phyloP scores from a whole-genome alignment of 495 filamentous ascomycete species.

The Margaritispora aquatica region DNA sequence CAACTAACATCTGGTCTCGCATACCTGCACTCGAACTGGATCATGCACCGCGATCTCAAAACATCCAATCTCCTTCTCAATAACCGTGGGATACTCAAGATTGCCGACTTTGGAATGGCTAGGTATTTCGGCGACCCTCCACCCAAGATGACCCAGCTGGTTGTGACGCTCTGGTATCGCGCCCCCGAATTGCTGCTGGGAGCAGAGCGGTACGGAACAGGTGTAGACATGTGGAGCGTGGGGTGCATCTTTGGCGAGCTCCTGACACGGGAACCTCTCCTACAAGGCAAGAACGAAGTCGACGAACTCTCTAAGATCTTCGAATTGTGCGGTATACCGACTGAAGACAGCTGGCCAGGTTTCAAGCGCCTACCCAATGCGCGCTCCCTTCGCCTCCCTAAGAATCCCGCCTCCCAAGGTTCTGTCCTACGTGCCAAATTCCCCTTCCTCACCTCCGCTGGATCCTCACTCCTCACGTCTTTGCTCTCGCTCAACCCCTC shows the following conservation, averaged over 20 bases:
- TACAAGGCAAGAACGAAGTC: slow-evolving; percentile 93
- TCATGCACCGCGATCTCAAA: slow-evolving; percentile 95
- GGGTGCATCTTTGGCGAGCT: slow-evolving; percentile 97
- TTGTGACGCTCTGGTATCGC: slow-evolving; percentile 97
- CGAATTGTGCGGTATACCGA: slow-evolving; percentile 83
- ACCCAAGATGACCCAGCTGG: slow-evolving; percentile 81
- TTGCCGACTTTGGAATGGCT: slow-evolving; percentile 98
- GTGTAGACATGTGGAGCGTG: slow-evolving; percentile 92
- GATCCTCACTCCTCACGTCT: slow-evolving; percentile 57
- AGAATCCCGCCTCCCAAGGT: slow-evolving; percentile 33
- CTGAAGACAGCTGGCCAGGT: slow-evolving; percentile 75
- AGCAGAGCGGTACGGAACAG: slow-evolving; percentile 63
- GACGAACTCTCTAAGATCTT: slow-evolving; percentile 76
- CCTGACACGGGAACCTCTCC: slow-evolving; percentile 70
- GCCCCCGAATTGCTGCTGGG: slow-evolving; percentile 87
- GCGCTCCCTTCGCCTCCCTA: slow-evolving; percentile 72
- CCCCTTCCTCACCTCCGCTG: slow-evolving; percentile 72
- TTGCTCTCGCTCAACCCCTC: slow-evolving; percentile 74
- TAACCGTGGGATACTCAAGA: slow-evolving; percentile 91
- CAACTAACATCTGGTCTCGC: slow-evolving; percentile 78
- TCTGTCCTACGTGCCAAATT: slow-evolving; percentile 64
- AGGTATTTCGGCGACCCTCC: slow-evolving; percentile 80
- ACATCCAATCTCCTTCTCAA: slow-evolving; percentile 93
- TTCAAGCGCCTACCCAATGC: slow-evolving; percentile 90
- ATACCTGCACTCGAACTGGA: slow-evolving; percentile 86